Percentiles rank a stretch among this genome's conserved stretches.
Evolutionary conservation across 345 rosid species (phyloP).

Genomic region (Salix brachista): DNA sequence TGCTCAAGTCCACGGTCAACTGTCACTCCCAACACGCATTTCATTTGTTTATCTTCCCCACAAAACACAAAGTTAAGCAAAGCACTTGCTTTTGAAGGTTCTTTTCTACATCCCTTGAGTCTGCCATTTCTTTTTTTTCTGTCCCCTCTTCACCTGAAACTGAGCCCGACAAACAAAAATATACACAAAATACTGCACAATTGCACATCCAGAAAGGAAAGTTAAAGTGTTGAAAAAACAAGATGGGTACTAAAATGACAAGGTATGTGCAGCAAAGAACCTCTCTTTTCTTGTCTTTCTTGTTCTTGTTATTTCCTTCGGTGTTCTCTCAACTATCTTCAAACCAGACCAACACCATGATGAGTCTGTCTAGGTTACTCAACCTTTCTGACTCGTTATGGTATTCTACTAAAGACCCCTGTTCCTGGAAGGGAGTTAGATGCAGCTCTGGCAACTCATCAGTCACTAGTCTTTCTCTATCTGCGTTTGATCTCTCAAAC

Average conservation of each 20-base stretch:
- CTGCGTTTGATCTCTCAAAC: conserved; percentile 33
- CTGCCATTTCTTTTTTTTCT: not conserved
- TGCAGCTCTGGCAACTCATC: conserved; percentile 38
- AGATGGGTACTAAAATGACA: not conserved
- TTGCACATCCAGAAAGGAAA: not conserved
- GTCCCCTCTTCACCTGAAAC: not conserved
- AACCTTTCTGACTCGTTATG: conserved; percentile 27
- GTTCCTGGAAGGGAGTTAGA: conserved; percentile 52
- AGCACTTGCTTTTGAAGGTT: not conserved
- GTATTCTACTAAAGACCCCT: conserved; percentile 38
- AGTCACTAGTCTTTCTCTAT: conserved; percentile 34
- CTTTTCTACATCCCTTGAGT: conserved; percentile 7
- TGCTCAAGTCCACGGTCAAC: conserved; percentile 17
- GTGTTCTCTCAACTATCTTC: conserved; percentile 32
- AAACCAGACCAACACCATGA: conserved; percentile 44
- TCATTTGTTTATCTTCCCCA: not conserved
- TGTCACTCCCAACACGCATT: conserved; percentile 14
- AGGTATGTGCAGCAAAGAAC: not conserved
- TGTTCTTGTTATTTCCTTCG: conserved; percentile 17
- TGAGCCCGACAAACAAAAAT: not conserved
- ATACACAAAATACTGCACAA: not conserved
- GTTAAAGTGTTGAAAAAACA: not conserved
- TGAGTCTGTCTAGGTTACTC: conserved; percentile 27
- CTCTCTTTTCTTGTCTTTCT: conserved; percentile 2
- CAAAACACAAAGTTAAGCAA: not conserved